Evolutionary conservation across 176 grass and related monocot species (phyloP).

Genomic region (Bromus sterilis): DNA sequence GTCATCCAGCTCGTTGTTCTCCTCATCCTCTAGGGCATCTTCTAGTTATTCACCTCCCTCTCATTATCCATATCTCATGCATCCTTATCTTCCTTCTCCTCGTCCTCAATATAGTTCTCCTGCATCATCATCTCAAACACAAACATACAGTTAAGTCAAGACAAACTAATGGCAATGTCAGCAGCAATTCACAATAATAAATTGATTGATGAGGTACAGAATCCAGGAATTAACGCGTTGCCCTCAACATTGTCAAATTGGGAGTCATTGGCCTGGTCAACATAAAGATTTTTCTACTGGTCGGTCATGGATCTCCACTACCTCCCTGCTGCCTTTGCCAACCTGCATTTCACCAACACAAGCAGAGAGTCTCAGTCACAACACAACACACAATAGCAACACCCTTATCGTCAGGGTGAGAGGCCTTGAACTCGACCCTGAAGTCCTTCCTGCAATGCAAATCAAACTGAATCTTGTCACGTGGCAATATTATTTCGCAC

Average conservation of each 20-base stretch:
- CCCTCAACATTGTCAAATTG: slow-evolving; percentile 41
- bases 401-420: slow-evolving; percentile 56
- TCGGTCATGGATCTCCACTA: slow-evolving; percentile 76
- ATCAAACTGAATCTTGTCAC: too few relatives aligned
- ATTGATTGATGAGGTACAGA: background rate
- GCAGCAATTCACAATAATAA: background rate
- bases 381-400: background rate
- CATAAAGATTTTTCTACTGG: slow-evolving; percentile 72
- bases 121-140: too few relatives aligned
- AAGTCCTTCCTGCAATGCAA: too few relatives aligned
- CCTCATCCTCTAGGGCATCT: background rate
- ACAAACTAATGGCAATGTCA: too few relatives aligned
- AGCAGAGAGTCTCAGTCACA: background rate
- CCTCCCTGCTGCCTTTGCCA: slow-evolving; percentile 70
- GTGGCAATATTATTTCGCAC: too few relatives aligned
- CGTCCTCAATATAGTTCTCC: background rate
- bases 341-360: background rate
- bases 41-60: slow-evolving; percentile 6
- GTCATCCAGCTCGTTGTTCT: slow-evolving; percentile 32
- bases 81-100: background rate
- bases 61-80: background rate
- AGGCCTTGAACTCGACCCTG: slow-evolving; percentile 65
- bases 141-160: too few relatives aligned
- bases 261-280: slow-evolving; percentile 57
- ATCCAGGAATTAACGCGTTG: slow-evolving; percentile 4